These are phyloP conservation scores for Kodamaea fungicola DNA, from an alignment of 1,139 yeast genomes.

Conservation along the genomic window DNA sequence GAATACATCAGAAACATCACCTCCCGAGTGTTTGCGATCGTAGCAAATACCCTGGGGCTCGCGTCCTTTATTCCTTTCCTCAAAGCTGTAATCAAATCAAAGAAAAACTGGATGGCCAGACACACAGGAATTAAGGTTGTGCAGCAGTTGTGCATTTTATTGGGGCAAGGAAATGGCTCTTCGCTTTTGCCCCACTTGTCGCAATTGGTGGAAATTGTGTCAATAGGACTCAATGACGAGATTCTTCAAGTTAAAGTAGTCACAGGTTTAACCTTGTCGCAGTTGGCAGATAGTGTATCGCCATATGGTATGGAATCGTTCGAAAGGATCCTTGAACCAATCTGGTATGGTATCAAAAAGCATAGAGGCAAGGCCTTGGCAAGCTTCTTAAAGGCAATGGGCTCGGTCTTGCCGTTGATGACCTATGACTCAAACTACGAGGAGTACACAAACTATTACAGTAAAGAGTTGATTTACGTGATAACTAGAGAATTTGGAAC, in stretches of 20 bases:
- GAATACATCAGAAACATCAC: constrained; percentile 79
- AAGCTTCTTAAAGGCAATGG: constrained; percentile 74
- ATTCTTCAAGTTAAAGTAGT: constrained; percentile 63
- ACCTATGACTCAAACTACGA: constrained; percentile 47
- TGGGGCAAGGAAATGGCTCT: constrained; percentile 62
- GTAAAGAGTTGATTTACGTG: constrained; percentile 67
- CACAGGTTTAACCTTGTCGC: constrained; percentile 69
- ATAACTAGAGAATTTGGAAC: constrained; percentile 71
- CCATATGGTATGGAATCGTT: constrained; percentile 94
- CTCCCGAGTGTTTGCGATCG: constrained; percentile 80
- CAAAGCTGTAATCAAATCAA: constrained; percentile 76
- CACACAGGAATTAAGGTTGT: constrained; percentile 82
- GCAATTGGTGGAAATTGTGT: constrained; percentile 60
- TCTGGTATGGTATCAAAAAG: constrained; percentile 75
- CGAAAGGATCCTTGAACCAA: constrained; percentile 64
- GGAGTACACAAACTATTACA: constrained; percentile 76
- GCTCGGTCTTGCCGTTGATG: constrained; percentile 83
- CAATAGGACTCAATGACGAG: constrained; percentile 66
- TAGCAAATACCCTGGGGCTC: constrained; percentile 77
- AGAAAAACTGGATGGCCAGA: constrained; percentile 80
- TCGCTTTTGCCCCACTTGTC: constrained; percentile 67
- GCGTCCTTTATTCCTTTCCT: constrained; percentile 72
- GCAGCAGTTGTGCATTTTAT: constrained; percentile 67
- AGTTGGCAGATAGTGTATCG: constrained; percentile 78
- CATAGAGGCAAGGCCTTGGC: constrained; percentile 81